A percentile compares a stretch with the other conserved stretches of the same genome.
phyloP scores from a whole-genome alignment of 129 eudicot species.

The Mikania micrantha region DNA sequence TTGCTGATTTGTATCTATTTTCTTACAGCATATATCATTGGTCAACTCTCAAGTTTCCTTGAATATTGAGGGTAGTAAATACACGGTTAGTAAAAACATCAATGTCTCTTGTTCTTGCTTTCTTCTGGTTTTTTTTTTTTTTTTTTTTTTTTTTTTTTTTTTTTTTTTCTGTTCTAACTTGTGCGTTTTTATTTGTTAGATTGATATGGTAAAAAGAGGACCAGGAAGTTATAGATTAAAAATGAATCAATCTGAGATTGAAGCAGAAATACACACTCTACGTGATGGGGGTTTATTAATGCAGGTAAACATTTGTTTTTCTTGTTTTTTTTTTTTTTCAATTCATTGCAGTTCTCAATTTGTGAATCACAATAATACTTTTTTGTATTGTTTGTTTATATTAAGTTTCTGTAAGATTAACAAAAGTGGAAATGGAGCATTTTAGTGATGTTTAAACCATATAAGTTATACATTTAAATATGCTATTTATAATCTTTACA shows the following conservation, averaged over 20 bases:
- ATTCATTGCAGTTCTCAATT: not conserved
- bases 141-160: no score
- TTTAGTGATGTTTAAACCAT: not conserved
- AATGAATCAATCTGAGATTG: conserved; percentile 80
- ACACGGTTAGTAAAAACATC: conserved; percentile 55
- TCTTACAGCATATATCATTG: conserved; percentile 92
- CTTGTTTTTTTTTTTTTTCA: no score
- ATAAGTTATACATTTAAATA: no score
- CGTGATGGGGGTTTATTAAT: conserved; percentile 97
- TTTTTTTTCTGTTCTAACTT: not conserved
- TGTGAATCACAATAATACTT: not conserved
- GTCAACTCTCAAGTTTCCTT: conserved; percentile 81
- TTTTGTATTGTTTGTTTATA: not conserved
- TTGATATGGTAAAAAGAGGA: conserved; percentile 93
- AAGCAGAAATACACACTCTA: conserved; percentile 96
- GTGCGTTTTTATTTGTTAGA: conserved; percentile 30
- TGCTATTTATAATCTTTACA: no score
- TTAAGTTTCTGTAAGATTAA: no score
- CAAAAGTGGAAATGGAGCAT: no score
- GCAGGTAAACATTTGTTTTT: conserved; percentile 49
- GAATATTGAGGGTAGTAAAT: conserved; percentile 94
- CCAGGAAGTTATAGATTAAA: conserved; percentile 86
- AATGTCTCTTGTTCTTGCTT: not conserved
- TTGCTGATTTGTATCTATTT: not conserved
- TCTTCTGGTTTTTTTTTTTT: not conserved